phyloP scores from a whole-genome alignment of 768 basidiomycete species.

The Boletellus emodensis region DNA sequence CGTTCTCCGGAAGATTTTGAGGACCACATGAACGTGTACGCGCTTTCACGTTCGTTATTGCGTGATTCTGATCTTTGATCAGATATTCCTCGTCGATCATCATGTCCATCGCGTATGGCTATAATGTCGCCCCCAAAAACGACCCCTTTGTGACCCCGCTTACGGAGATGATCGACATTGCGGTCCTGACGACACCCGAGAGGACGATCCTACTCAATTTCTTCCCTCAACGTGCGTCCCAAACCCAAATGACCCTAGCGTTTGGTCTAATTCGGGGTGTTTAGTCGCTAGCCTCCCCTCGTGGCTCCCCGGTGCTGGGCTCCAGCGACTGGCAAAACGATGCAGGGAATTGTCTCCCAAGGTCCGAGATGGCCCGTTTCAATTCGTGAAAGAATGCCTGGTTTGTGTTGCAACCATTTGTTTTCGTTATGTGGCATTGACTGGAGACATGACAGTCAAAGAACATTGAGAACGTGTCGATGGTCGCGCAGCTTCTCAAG shows the following conservation, averaged over 20 bases:
- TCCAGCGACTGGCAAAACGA: constrained; percentile 7
- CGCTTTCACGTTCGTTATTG: not conserved
- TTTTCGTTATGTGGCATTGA: not conserved
- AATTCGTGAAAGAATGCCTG: constrained; percentile 22
- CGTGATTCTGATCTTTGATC: not conserved
- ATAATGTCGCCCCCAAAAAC: constrained; percentile 14
- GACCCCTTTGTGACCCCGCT: constrained; percentile 19
- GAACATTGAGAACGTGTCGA: constrained; percentile 19
- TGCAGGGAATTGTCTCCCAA: constrained; percentile 9
- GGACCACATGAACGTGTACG: constrained; percentile 15
- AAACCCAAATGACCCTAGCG: not conserved
- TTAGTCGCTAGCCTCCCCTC: constrained; percentile 20
- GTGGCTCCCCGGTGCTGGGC: constrained; percentile 15
- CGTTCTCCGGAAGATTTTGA: constrained; percentile 15
- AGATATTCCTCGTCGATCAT: constrained; percentile 20
- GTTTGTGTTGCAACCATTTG: constrained; percentile 1
- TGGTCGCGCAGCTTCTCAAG: constrained; percentile 17
- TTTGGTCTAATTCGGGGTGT: not conserved
- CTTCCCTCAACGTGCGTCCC: constrained; percentile 20
- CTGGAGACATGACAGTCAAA: constrained; percentile 11
- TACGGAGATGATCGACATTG: constrained; percentile 8
- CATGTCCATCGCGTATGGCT: constrained; percentile 21
- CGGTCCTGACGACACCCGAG: constrained; percentile 17
- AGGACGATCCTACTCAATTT: constrained; percentile 14
- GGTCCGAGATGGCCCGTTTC: constrained; percentile 18